Conservation (phyloP, 1,284 basidiomycete genomes). For the Flammula alnicola region DNA sequence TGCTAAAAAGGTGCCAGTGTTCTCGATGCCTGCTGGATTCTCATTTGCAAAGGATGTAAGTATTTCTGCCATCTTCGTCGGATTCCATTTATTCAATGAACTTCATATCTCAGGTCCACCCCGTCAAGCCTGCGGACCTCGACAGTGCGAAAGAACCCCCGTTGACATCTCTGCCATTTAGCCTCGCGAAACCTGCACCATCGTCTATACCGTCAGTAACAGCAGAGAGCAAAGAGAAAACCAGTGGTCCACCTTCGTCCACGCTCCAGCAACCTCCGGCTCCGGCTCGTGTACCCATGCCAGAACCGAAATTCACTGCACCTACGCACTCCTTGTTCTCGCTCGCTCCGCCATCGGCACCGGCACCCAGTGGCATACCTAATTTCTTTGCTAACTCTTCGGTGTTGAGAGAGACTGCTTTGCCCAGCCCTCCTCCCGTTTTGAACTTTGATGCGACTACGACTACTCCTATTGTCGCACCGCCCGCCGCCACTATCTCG, state of each 20-base stretch:
- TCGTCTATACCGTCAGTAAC: constrained; percentile 4
- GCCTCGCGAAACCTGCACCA: constrained; percentile 47
- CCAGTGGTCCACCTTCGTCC: background rate
- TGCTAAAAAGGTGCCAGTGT: constrained; percentile 56
- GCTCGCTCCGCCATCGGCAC: constrained; percentile 1
- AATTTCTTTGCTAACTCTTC: constrained; percentile 37
- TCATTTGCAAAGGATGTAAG: constrained; percentile 68
- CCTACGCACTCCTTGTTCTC: constrained; percentile 1
- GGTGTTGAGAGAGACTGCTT: constrained; percentile 25
- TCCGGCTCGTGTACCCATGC: constrained; percentile 10
- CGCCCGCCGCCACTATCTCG: background rate
- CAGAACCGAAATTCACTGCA: constrained; percentile 8
- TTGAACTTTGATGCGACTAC: constrained; percentile 17
- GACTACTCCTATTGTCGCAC: background rate
- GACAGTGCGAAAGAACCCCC: constrained; percentile 66
- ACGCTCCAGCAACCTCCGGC: background rate
- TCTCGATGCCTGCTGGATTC: constrained; percentile 66
- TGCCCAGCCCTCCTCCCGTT: constrained; percentile 16
- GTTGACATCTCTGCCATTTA: constrained; percentile 67
- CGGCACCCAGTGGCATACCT: constrained; percentile 21
- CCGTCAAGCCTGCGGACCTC: constrained; percentile 38
- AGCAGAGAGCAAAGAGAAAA: background rate
- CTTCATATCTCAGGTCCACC: constrained; percentile 33
- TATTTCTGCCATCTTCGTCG: constrained; percentile 18
- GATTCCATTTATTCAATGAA: constrained; percentile 11